These are phyloP conservation scores for Saccharum hybrid DNA, from an alignment of 202 grass and related monocot species.

Conservation along the genomic window DNA sequence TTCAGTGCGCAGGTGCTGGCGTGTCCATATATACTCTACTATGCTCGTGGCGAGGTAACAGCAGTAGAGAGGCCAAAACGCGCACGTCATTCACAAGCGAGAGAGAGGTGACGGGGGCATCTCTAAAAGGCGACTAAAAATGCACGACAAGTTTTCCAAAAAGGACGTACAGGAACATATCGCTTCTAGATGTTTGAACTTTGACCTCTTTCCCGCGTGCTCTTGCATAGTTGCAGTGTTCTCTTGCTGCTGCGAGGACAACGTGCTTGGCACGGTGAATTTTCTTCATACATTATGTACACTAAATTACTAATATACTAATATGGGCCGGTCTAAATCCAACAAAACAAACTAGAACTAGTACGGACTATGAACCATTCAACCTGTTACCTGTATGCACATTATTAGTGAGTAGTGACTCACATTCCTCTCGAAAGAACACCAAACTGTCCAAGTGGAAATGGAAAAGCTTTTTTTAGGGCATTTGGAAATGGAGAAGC, in stretches of 20 bases:
- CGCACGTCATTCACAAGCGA: neutral
- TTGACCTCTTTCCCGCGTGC: neutral
- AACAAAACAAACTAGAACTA: neutral
- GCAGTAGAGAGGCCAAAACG: neutral
- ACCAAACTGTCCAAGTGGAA: neutral
- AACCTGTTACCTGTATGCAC: too few relatives aligned
- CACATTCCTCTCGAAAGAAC: neutral
- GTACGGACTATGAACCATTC: too few relatives aligned
- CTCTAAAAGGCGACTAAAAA: slow-evolving; percentile 31
- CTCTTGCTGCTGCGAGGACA: neutral
- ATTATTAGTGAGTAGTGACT: neutral
- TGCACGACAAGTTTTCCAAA: slow-evolving; percentile 22
- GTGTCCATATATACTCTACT: neutral
- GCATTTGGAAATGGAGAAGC: too few relatives aligned
- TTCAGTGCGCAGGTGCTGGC: neutral
- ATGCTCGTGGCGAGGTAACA: neutral
- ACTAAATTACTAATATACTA: neutral
- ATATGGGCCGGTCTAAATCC: neutral
- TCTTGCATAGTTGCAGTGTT: neutral
- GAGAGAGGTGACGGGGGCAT: slow-evolving; percentile 10
- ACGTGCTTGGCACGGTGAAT: neutral
- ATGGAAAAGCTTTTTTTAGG: neutral
- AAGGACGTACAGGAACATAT: slow-evolving; percentile 23
- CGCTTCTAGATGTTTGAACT: slow-evolving; percentile 51
- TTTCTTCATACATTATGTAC: neutral